A percentile compares a stretch with the other conserved stretches of the same genome.
Evolutionary conservation across 208 protist species (phyloP).

Genomic region (Leishmania tropica): DNA sequence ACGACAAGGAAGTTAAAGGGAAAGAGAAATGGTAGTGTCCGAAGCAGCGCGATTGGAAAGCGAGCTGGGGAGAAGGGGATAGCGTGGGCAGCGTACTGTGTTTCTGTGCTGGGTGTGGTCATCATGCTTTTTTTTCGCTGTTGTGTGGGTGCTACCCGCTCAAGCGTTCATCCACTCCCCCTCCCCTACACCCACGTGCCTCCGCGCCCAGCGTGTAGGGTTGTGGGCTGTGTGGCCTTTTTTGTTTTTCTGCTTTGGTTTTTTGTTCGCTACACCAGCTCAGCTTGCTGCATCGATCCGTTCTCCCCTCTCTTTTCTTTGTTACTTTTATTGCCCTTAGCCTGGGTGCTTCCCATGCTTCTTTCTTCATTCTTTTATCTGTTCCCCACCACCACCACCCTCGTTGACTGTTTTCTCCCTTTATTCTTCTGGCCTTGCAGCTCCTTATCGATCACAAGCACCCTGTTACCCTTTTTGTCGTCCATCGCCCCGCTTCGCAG

Average conservation of each 20-base stretch:
- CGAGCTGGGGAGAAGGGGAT: neutral
- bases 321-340: constrained; percentile 5
- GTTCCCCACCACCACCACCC: neutral
- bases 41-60: neutral
- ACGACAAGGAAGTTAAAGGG: neutral
- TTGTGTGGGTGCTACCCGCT: neutral
- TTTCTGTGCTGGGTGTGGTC: neutral
- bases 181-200: neutral
- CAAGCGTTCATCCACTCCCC: neutral
- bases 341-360: neutral
- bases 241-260: neutral
- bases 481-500: neutral
- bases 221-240: neutral
- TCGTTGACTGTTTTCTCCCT: neutral
- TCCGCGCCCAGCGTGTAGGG: neutral
- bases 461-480: neutral
- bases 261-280: neutral
- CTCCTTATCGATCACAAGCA: neutral
- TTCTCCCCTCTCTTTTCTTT: neutral
- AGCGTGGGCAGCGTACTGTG: neutral
- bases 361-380: neutral
- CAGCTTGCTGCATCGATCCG: neutral
- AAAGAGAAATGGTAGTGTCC: neutral
- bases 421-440: neutral
- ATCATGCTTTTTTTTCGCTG: neutral